These are phyloP conservation scores for Calonectria leucothoes DNA, from an alignment of 2,329 filamentous ascomycete species.

Conservation along the genomic window DNA sequence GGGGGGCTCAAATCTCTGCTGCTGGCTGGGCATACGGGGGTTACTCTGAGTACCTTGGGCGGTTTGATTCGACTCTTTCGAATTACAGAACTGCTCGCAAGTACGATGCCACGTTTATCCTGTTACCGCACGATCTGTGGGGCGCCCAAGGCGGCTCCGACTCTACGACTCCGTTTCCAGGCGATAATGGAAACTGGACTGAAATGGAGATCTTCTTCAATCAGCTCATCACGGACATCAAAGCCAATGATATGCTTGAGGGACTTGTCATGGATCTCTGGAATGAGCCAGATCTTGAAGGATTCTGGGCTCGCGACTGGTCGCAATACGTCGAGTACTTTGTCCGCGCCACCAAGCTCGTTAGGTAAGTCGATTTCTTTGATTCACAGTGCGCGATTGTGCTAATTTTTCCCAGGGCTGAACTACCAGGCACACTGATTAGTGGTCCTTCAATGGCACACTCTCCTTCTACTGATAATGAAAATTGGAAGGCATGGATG, in stretches of 20 bases:
- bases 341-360: background rate
- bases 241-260: background rate
- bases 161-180: background rate
- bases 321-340: background rate
- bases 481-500: background rate
- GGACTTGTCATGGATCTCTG: background rate
- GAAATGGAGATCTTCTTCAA: background rate
- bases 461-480: background rate
- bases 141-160: background rate
- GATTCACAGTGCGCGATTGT: too few relatives aligned
- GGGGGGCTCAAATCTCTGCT: background rate
- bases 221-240: background rate
- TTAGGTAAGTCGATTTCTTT: background rate
- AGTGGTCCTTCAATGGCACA: constrained; percentile 1
- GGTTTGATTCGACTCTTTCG: background rate
- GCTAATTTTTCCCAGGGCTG: background rate
- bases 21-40: background rate
- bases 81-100: background rate
- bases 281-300: background rate
- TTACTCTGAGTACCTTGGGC: background rate
- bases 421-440: background rate
- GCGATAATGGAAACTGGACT: background rate
- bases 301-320: background rate
- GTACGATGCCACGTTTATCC: background rate
- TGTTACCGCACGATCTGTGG: background rate